phyloP scores from a whole-genome alignment of 1,284 basidiomycete species.

The Grifola frondosa region DNA sequence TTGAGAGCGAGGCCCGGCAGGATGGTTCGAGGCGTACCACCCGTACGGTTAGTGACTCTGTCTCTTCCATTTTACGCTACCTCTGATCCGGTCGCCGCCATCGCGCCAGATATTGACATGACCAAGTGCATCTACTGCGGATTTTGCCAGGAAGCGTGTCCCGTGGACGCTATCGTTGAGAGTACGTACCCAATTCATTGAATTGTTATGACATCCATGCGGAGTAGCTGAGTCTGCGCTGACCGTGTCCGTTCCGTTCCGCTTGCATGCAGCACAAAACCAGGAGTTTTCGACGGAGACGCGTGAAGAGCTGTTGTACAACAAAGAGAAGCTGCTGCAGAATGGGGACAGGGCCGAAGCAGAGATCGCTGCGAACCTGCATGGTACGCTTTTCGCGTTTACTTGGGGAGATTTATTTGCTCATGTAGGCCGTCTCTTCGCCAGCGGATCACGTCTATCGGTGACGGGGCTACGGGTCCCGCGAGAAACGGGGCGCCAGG shows the following conservation, averaged over 20 bases:
- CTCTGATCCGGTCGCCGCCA: constrained; percentile 6
- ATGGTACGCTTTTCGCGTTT: constrained; percentile 49
- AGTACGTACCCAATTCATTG: constrained; percentile 57
- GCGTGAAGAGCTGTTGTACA: constrained; percentile 97
- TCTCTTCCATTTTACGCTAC: constrained; percentile 8
- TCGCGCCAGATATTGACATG: constrained; percentile 89
- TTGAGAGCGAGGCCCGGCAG: constrained; percentile 94
- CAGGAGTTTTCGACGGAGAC: constrained; percentile 97
- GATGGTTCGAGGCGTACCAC: constrained; percentile 98
- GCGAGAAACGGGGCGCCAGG: constrained; percentile 6
- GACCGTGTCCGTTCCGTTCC: constrained; percentile 4
- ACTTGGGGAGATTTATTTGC: too few species aligned
- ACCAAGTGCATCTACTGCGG: constrained; percentile 98
- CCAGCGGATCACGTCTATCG: constrained; percentile 66
- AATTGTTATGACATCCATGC: too few species aligned
- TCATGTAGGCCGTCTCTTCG: constrained; percentile 7
- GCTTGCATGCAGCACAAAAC: constrained; percentile 90
- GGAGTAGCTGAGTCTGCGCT: too few species aligned
- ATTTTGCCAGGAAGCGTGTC: constrained; percentile 98
- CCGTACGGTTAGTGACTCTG: constrained; percentile 71
- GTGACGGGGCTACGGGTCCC: constrained; percentile 33
- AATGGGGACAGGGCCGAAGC: constrained; percentile 97
- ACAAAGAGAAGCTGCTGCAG: constrained; percentile 95
- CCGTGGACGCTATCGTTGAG: constrained; percentile 99
- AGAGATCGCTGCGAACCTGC: constrained; percentile 93